Conservation (phyloP, 306 rosid genomes). For the Begonia masoniana region DNA sequence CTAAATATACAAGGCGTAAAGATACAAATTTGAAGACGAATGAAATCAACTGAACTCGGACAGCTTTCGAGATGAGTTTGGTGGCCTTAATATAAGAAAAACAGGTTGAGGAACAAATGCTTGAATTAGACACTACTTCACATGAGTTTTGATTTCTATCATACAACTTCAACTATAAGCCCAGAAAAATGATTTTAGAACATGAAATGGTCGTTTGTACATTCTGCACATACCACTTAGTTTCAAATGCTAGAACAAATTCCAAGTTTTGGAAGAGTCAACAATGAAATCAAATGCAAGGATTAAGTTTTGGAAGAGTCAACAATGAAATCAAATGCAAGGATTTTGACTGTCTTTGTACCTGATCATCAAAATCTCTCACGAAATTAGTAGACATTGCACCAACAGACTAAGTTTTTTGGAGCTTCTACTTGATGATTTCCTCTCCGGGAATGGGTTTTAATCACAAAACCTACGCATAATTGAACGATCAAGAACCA, state of each 20-base stretch:
- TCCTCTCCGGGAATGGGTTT: constrained; percentile 83
- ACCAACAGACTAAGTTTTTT: constrained; percentile 73
- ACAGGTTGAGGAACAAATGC: no score
- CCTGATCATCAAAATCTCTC: constrained; percentile 19
- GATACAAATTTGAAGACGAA: no score
- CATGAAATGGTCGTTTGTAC: no score
- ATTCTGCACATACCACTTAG: no score
- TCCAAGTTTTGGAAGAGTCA: neutral
- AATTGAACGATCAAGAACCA: neutral
- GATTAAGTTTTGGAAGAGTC: neutral
- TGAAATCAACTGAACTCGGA: no score
- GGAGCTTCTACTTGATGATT: constrained; percentile 61
- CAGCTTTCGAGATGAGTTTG: no score
- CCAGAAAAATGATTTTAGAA: neutral
- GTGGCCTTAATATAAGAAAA: no score
- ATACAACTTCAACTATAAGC: neutral
- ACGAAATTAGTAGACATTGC: constrained; percentile 70
- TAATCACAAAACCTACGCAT: constrained; percentile 27
- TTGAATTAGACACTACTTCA: no score
- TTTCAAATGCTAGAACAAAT: neutral
- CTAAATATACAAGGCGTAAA: no score
- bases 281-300: neutral
- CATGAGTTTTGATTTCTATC: neutral
- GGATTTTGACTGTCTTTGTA: constrained; percentile 2
- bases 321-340: neutral